Base-by-base conservation (phyloP, 1,284 basidiomycete genomes). In the Cerrena zonata region DNA sequence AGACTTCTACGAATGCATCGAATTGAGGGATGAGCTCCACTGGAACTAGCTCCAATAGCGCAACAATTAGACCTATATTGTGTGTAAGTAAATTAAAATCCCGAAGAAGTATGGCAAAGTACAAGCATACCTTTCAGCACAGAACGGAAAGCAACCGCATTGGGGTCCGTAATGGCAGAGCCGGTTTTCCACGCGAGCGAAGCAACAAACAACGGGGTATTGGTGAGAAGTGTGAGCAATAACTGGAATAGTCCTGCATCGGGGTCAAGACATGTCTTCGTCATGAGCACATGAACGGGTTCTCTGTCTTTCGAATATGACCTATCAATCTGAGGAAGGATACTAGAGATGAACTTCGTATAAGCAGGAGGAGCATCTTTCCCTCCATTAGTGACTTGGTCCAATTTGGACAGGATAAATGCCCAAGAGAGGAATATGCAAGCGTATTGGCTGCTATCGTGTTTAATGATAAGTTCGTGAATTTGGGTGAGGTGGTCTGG, bases 391-490 rank as follows among this genome's bases (percentile, higher is more conserved):
- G 72, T 72, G n/a, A 15, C 22, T 2, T 67, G 61, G 3, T 69
- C 66, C 24, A 89, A 62, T n/a, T 80, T 76, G 1, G 79, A 84
- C 3, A 93, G 76, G 0, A 91, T 78, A 61, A 84, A 87, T 0
- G 89, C 75, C 89, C 90, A 93, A 0, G 81, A 84, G 11, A 92
- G 73, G 55, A 87, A 85, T 10, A 83, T 76, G 58, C 84, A 84
- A 0, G 79, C 77, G 57, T 81, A 82, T 54, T 84, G 79, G 52
- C 78, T 78, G 52, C 80, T 75, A 18, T 73, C 62, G 56, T 83
- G 64, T 10, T 73, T 70, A 3, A 76, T 73, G 44, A 94, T 78
- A 15, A 86, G 67, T 39, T 82, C 73, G 61, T 91, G 87, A 53
- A 89, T 76, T 47, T 69, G 69, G 53, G 73, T 70, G 37, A 90